phyloP scores from a whole-genome alignment of 371 early-diverging fungal genomes.

The Smittium mucronatum region DNA sequence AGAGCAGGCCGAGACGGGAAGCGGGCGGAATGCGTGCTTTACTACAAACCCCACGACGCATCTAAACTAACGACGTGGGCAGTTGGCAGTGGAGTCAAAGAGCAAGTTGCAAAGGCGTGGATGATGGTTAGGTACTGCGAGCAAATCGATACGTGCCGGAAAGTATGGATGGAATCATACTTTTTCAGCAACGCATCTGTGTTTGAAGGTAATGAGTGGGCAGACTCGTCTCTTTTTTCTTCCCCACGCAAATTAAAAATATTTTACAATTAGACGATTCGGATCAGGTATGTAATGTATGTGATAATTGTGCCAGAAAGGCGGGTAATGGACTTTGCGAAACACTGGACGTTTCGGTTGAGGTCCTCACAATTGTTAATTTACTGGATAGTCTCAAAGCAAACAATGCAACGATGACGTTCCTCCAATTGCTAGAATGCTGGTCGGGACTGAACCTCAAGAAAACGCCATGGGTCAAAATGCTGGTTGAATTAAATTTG shows the following conservation, averaged over 20 bases:
- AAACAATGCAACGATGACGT: slow-evolving; percentile 19
- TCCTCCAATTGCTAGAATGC: slow-evolving; percentile 18
- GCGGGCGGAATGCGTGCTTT: slow-evolving; percentile 58
- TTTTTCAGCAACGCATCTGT: slow-evolving; percentile 21
- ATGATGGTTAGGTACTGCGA: slow-evolving; percentile 54
- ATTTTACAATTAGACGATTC: slow-evolving; percentile 20
- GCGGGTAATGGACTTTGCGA: too few relatives aligned
- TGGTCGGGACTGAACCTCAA: slow-evolving; percentile 16
- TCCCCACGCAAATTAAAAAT: background rate
- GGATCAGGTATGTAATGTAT: slow-evolving; percentile 27
- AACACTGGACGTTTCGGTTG: slow-evolving; percentile 19
- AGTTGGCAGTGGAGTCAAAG: slow-evolving; percentile 40
- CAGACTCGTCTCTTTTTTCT: too few relatives aligned
- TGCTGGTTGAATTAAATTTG: slow-evolving; percentile 10
- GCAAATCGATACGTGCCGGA: slow-evolving; percentile 46
- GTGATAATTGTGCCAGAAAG: slow-evolving; percentile 35
- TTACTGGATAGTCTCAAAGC: slow-evolving; percentile 16
- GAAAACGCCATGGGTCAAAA: slow-evolving; percentile 14
- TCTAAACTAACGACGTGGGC: slow-evolving; percentile 45
- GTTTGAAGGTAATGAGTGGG: slow-evolving; percentile 16
- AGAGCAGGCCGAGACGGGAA: slow-evolving; percentile 74
- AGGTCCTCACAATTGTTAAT: slow-evolving; percentile 19
- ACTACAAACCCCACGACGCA: slow-evolving; percentile 56
- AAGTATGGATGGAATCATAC: slow-evolving; percentile 47
- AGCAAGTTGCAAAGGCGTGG: slow-evolving; percentile 47